Percentiles rank a stretch among this genome's conserved stretches.
phyloP scores from a whole-genome alignment of 176 grass and related monocot genomes.

The Tillandsia fasciculata region DNA sequence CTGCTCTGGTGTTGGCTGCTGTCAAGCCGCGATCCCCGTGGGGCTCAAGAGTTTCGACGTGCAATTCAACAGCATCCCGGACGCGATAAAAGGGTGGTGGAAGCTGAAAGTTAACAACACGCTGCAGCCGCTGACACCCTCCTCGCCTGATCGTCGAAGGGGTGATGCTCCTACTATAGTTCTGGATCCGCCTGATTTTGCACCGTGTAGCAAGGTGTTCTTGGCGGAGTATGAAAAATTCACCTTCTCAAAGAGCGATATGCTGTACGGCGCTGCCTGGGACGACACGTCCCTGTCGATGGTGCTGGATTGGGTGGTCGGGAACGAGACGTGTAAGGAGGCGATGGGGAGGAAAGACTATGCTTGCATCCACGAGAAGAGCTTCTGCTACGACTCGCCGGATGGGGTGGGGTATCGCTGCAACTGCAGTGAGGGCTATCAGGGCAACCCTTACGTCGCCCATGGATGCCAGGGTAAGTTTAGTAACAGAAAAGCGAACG shows the following conservation, averaged over 20 bases:
- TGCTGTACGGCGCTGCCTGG: background rate
- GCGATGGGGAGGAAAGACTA: background rate
- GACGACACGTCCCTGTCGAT: background rate
- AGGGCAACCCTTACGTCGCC: constrained; percentile 44
- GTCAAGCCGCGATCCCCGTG: background rate
- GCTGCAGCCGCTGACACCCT: too few species aligned
- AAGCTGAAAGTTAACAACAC: background rate
- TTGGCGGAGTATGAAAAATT: constrained; percentile 30
- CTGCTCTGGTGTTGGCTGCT: background rate
- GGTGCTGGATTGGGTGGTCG: constrained; percentile 53
- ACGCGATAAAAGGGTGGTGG: background rate
- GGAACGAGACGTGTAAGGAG: constrained; percentile 26
- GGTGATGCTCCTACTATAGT: too few species aligned
- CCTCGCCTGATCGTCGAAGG: too few species aligned
- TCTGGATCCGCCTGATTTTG: too few species aligned
- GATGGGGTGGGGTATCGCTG: constrained; percentile 48
- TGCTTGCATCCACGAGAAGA: constrained; percentile 19
- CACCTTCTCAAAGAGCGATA: background rate
- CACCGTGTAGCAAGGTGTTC: constrained; percentile 24
- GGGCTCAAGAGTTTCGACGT: background rate
- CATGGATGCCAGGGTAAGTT: constrained; percentile 31
- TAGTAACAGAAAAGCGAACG: background rate
- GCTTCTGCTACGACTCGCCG: constrained; percentile 22
- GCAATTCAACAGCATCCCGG: background rate
- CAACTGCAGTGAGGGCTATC: constrained; percentile 29